Evolutionary conservation across 1,139 yeast genomes (phyloP).

Genomic region (Suhomyces wounanorum): DNA sequence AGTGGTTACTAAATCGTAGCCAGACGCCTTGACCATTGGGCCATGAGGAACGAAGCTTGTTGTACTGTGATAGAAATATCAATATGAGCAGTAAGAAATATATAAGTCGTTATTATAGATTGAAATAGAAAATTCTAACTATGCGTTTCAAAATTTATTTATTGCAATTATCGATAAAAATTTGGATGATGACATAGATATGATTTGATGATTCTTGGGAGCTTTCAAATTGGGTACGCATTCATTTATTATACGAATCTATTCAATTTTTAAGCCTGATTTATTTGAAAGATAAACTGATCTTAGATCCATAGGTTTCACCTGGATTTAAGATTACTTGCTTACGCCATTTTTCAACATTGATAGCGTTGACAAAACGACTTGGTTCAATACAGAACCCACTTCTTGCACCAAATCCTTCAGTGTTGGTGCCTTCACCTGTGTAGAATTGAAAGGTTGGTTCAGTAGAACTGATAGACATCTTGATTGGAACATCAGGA

Average conservation of each 20-base stretch:
- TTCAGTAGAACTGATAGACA: conserved; percentile 58
- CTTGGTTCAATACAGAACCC: conserved; percentile 70
- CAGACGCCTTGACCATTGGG: conserved; percentile 94
- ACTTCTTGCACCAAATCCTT: conserved; percentile 43
- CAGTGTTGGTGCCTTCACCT: conserved; percentile 51
- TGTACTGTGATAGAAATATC: not conserved
- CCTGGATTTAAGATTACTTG: conserved; percentile 58
- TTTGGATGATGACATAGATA: too few species aligned
- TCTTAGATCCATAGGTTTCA: conserved; percentile 55
- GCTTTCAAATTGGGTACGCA: too few species aligned
- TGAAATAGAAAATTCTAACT: too few species aligned
- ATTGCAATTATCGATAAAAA: too few species aligned
- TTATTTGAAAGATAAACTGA: conserved; percentile 28
- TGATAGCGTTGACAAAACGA: conserved; percentile 59
- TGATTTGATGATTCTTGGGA: too few species aligned
- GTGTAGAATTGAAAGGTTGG: conserved; percentile 72
- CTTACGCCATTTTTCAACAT: conserved; percentile 46
- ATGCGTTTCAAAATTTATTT: too few species aligned
- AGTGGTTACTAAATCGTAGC: conserved; percentile 68
- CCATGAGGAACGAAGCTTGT: conserved; percentile 71
- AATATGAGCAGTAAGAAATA: too few species aligned
- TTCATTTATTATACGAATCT: too few species aligned
- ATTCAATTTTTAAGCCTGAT: not conserved
- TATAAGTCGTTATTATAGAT: too few species aligned
- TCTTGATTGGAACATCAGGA: conserved; percentile 44